Conservation (phyloP, 805 yeast genomes). For the Candida krabiensis region DNA sequence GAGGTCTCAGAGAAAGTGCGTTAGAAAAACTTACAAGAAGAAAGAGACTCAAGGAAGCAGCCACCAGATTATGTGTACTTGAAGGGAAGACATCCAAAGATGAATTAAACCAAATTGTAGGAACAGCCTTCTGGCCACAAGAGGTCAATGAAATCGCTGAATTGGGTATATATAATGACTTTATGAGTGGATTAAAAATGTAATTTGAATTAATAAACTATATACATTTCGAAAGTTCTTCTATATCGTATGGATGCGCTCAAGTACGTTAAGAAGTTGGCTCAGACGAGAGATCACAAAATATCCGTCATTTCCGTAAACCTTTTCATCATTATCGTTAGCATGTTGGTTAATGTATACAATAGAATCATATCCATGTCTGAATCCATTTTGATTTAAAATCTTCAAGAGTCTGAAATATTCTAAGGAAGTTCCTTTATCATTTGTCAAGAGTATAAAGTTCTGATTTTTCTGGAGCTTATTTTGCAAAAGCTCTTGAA, state of each 20-base stretch:
- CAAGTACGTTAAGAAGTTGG: not conserved
- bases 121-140: conserved; percentile 27
- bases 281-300: not conserved
- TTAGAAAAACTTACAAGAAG: conserved; percentile 43
- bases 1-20: conserved; percentile 51
- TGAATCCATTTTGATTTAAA: conserved; percentile 6
- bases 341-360: conserved; percentile 15
- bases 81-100: conserved; percentile 36
- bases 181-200: not conserved
- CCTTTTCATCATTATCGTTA: conserved; percentile 2
- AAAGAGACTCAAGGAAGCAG: conserved; percentile 45
- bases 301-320: conserved; percentile 16
- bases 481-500: conserved; percentile 8
- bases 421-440: conserved; percentile 25
- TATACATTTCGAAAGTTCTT: not conserved
- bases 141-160: conserved; percentile 28
- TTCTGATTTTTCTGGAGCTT: conserved; percentile 10
- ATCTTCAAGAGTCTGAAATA: conserved; percentile 25
- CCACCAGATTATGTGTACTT: conserved; percentile 43
- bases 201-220: not conserved
- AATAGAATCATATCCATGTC: conserved; percentile 21
- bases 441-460: conserved; percentile 24
- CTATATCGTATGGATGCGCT: not conserved
- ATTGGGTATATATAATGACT: conserved; percentile 18
- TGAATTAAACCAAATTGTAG: conserved; percentile 28